These are phyloP conservation scores for Casuarina glauca DNA, from an alignment of 306 rosid genomes.

Conservation along the genomic window DNA sequence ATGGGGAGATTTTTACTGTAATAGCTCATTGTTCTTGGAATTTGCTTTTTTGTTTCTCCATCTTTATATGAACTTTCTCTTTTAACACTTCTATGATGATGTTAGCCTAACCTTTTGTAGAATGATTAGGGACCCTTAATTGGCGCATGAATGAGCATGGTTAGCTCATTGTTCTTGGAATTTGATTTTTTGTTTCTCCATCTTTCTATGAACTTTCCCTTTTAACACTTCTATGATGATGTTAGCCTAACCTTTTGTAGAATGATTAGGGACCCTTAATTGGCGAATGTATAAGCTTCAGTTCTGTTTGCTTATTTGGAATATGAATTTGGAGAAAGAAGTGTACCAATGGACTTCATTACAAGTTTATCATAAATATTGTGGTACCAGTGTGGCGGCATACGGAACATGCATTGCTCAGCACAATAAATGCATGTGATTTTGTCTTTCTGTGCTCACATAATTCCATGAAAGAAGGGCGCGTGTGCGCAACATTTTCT, in stretches of 20 bases:
- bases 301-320: conserved; percentile 1
- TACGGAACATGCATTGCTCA: not conserved
- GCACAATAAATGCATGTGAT: not conserved
- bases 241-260: conserved; percentile 5
- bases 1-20: not conserved
- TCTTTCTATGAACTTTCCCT: not conserved
- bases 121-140: conserved; percentile 1
- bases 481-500: not conserved
- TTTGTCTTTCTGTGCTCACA: not conserved
- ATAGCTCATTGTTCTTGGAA: not conserved
- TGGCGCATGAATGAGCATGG: not conserved
- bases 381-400: not conserved
- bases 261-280: conserved; percentile 1
- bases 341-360: not conserved
- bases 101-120: not conserved
- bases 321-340: not conserved
- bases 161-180: not conserved
- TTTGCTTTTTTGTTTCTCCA: not conserved
- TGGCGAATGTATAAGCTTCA: not conserved
- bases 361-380: not conserved
- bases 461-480: not conserved
- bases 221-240: not conserved
- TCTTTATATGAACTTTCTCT: not conserved
- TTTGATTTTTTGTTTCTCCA: not conserved
- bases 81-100: not conserved